Percentiles rank a stretch among this genome's conserved stretches.
phyloP scores from a whole-genome alignment of 2,329 filamentous ascomycete genomes.

The Cercospora berteroae region DNA sequence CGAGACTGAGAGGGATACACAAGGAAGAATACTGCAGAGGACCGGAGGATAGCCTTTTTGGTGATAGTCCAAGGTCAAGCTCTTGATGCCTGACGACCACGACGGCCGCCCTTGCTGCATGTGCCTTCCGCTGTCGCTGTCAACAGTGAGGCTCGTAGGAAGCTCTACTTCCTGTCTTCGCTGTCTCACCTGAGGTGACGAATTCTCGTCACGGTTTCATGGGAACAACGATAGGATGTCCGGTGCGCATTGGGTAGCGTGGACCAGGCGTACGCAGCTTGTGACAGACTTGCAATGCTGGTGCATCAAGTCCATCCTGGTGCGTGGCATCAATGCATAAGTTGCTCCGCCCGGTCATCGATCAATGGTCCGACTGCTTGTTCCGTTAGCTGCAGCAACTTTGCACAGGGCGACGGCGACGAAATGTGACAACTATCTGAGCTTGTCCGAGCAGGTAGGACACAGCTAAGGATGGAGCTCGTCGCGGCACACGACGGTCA shows the following conservation, averaged over 20 bases:
- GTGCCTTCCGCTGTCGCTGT: neutral
- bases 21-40: neutral
- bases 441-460: neutral
- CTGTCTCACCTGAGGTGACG: neutral
- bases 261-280: neutral
- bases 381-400: neutral
- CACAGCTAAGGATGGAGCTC: neutral
- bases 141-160: neutral
- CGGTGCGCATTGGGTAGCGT: neutral
- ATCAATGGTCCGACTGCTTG: neutral
- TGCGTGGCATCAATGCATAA: neutral
- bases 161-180: neutral
- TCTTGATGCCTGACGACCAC: neutral
- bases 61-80: neutral
- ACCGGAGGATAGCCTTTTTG: neutral
- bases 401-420: neutral
- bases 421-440: neutral
- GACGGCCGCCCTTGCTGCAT: neutral
- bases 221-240: neutral
- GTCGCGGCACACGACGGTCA: neutral
- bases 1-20: neutral
- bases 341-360: neutral
- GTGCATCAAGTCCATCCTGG: neutral
- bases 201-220: neutral
- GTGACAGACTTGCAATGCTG: neutral